Evolutionary conservation across 2,329 filamentous ascomycete genomes (phyloP).

Genomic region (Moelleriella libera): DNA sequence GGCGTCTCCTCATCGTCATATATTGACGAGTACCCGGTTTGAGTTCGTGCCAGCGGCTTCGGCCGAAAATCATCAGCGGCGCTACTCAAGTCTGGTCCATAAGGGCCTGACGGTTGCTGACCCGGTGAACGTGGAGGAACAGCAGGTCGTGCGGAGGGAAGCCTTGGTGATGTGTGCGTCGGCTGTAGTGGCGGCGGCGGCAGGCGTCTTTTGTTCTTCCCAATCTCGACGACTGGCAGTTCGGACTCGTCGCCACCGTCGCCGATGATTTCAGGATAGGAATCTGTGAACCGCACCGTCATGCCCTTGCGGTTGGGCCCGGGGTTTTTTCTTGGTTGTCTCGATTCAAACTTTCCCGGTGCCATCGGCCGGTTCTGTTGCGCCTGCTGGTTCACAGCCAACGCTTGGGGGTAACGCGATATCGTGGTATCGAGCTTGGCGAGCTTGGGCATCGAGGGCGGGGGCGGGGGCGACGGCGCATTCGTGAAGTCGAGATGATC

Average conservation of each 20-base stretch:
- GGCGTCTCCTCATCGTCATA: conserved; percentile 10
- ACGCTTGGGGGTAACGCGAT: conserved; percentile 40
- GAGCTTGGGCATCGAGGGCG: conserved; percentile 30
- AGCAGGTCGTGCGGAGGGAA: background rate
- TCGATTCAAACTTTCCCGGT: conserved; percentile 22
- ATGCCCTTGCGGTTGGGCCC: conserved; percentile 49
- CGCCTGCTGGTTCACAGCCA: conserved; percentile 26
- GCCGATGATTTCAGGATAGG: conserved; percentile 68
- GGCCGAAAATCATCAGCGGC: conserved; percentile 34
- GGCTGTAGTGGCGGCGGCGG: conserved; percentile 10
- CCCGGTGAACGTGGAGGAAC: conserved; percentile 2
- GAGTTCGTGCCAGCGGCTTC: conserved; percentile 38
- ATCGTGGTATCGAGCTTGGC: conserved; percentile 42
- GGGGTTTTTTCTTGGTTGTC: conserved; percentile 29
- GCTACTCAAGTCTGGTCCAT: conserved; percentile 3
- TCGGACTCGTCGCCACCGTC: conserved; percentile 83
- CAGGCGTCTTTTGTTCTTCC: conserved; percentile 34
- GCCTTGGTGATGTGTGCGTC: conserved; percentile 1
- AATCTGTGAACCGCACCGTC: conserved; percentile 59
- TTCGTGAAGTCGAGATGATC: conserved; percentile 41
- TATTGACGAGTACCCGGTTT: conserved; percentile 37
- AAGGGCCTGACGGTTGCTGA: background rate
- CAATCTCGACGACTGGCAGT: conserved; percentile 57
- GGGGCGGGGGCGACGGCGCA: conserved; percentile 28
- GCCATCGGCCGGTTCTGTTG: conserved; percentile 30